These are phyloP conservation scores for Lepiota subincarnata DNA, from an alignment of 768 basidiomycete genomes.

Conservation along the genomic window DNA sequence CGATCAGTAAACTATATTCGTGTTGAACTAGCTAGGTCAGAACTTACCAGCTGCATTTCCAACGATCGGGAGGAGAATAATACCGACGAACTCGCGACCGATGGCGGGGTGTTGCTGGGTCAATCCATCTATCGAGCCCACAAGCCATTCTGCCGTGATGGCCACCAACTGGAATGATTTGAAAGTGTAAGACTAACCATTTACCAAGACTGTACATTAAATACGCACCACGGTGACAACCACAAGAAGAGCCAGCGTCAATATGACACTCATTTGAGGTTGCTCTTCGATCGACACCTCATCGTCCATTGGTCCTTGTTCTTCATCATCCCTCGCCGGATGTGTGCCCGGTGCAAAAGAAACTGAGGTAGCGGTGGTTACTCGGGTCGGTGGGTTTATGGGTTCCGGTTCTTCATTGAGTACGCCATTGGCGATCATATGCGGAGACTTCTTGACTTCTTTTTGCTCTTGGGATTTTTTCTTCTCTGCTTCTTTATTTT, in stretches of 20 bases:
- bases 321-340: not conserved
- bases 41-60: constrained; percentile 76
- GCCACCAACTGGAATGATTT: constrained; percentile 49
- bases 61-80: constrained; percentile 85
- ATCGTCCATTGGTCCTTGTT: constrained; percentile 26
- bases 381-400: not conserved
- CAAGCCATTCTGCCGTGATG: constrained; percentile 67
- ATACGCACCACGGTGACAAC: constrained; percentile 60
- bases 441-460: not conserved
- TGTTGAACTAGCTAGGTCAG: not conserved
- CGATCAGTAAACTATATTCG: constrained; percentile 9
- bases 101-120: constrained; percentile 53
- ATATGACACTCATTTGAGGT: constrained; percentile 51
- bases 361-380: too few relatives aligned
- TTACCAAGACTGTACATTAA: constrained; percentile 20
- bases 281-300: constrained; percentile 31
- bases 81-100: constrained; percentile 77
- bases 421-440: not conserved
- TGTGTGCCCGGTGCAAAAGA: not conserved
- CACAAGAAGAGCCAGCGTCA: constrained; percentile 51
- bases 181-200: not conserved
- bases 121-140: constrained; percentile 78
- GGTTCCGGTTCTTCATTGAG: not conserved
- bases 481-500: constrained; percentile 19
- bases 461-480: constrained; percentile 9